These are phyloP conservation scores for Beauveria pseudobassiana DNA, from an alignment of 2,329 filamentous ascomycete genomes.

Conservation along the genomic window DNA sequence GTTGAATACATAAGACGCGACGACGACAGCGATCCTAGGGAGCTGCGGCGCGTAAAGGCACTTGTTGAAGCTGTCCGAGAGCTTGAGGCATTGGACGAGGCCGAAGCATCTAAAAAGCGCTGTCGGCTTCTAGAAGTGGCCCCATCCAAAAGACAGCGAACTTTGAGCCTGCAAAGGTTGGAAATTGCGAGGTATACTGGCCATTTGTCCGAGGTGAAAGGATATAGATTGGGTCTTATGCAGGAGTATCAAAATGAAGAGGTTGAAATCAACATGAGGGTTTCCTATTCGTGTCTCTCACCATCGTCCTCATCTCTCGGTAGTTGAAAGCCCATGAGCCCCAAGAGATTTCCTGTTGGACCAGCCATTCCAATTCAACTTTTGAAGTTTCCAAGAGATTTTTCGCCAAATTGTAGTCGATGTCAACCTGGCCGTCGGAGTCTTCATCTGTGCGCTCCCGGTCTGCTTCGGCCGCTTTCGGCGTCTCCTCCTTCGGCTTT, in stretches of 20 bases:
- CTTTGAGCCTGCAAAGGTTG: not conserved
- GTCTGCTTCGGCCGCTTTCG: slow-evolving; percentile 14
- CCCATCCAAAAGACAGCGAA: slow-evolving; percentile 36
- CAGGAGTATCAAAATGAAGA: not conserved
- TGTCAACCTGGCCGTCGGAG: slow-evolving; percentile 55
- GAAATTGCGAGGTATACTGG: not conserved
- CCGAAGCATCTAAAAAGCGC: slow-evolving; percentile 21
- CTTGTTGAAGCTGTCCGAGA: slow-evolving; percentile 39
- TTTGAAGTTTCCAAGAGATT: slow-evolving; percentile 90
- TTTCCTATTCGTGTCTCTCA: slow-evolving; percentile 19
- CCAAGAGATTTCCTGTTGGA: slow-evolving; percentile 79
- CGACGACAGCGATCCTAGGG: slow-evolving; percentile 38
- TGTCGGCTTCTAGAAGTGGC: slow-evolving; percentile 34
- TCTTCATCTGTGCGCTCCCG: slow-evolving; percentile 43
- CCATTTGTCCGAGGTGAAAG: not conserved
- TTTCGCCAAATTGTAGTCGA: slow-evolving; percentile 81
- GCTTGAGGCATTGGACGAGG: slow-evolving; percentile 34
- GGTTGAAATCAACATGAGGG: not conserved
- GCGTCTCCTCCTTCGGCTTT: slow-evolving; percentile 14
- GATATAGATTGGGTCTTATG: not conserved
- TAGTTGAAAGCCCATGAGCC: slow-evolving; percentile 74
- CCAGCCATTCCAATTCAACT: slow-evolving; percentile 79
- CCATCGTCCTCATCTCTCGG: slow-evolving; percentile 68
- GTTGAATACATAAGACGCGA: slow-evolving; percentile 47
- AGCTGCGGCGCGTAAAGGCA: slow-evolving; percentile 47